Percentiles rank a stretch among this genome's conserved stretches.
Conservation (phyloP, 495 filamentous ascomycete genomes). For the Neurospora hispaniola region DNA sequence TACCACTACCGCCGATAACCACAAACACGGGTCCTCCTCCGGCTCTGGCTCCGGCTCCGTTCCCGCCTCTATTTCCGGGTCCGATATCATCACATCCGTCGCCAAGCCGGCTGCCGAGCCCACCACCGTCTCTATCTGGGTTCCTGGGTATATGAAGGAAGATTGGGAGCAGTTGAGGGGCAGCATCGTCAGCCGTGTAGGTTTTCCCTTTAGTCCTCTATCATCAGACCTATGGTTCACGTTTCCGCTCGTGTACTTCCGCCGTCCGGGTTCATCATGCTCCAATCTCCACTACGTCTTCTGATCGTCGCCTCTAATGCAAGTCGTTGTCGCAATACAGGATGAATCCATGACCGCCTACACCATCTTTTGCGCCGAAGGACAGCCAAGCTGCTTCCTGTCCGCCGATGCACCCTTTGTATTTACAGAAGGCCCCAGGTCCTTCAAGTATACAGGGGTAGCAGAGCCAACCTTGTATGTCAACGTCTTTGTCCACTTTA, state of each 20-base stretch:
- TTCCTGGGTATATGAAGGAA: constrained; percentile 19
- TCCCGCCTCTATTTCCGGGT: background rate
- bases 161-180: constrained; percentile 26
- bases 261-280: background rate
- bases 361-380: constrained; percentile 30
- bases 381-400: constrained; percentile 15
- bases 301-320: background rate
- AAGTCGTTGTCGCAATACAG: constrained; percentile 6
- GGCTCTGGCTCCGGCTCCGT: background rate
- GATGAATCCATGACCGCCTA: constrained; percentile 23
- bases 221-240: background rate
- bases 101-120: constrained; percentile 1
- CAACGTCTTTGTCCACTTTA: background rate
- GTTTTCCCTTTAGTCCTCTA: background rate
- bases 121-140: constrained; percentile 25
- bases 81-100: background rate
- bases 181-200: constrained; percentile 27
- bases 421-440: constrained; percentile 27
- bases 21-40: background rate
- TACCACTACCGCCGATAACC: background rate
- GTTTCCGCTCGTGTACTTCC: background rate
- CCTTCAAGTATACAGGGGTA: constrained; percentile 18
- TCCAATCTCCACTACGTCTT: background rate
- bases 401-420: constrained; percentile 26
- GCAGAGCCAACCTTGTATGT: constrained; percentile 21